Evolutionary conservation across 805 yeast genomes (phyloP).

Genomic region (Yarrowia sp.): DNA sequence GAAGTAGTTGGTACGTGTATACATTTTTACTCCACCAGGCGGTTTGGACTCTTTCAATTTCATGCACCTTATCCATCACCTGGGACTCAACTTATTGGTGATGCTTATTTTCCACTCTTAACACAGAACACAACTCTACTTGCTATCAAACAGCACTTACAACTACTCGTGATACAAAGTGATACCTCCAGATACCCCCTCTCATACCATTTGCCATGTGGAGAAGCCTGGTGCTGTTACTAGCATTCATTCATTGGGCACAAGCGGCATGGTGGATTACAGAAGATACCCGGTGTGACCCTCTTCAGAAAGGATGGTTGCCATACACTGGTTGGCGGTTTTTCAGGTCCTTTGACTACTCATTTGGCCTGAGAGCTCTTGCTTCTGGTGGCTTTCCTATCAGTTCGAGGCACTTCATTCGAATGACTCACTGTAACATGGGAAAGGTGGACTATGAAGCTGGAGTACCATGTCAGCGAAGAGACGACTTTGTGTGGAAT

Average conservation of each 20-base stretch:
- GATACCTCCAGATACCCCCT: background rate
- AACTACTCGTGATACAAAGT: background rate
- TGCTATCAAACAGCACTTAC: background rate
- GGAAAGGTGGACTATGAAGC: conserved; percentile 32
- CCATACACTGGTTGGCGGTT: conserved; percentile 34
- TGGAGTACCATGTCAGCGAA: conserved; percentile 29
- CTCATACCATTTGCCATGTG: conserved; percentile 8
- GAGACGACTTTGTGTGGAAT: conserved; percentile 33
- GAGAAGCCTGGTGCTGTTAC: conserved; percentile 13
- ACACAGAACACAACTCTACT: conserved; percentile 11
- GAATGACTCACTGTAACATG: conserved; percentile 30
- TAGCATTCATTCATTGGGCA: conserved; percentile 9
- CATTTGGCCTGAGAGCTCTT: conserved; percentile 9
- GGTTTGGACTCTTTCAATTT: background rate
- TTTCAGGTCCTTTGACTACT: conserved; percentile 18
- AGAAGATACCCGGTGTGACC: conserved; percentile 35
- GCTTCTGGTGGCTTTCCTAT: conserved; percentile 25
- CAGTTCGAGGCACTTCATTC: conserved; percentile 7
- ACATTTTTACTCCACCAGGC: no score
- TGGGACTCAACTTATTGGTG: background rate
- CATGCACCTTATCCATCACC: no score
- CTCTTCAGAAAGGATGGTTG: conserved; percentile 26
- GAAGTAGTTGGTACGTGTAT: no score
- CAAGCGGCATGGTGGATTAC: conserved; percentile 34
- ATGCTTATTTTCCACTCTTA: background rate